Base-by-base conservation (phyloP, 1,139 yeast genomes). In the Yarrowia galli region DNA sequence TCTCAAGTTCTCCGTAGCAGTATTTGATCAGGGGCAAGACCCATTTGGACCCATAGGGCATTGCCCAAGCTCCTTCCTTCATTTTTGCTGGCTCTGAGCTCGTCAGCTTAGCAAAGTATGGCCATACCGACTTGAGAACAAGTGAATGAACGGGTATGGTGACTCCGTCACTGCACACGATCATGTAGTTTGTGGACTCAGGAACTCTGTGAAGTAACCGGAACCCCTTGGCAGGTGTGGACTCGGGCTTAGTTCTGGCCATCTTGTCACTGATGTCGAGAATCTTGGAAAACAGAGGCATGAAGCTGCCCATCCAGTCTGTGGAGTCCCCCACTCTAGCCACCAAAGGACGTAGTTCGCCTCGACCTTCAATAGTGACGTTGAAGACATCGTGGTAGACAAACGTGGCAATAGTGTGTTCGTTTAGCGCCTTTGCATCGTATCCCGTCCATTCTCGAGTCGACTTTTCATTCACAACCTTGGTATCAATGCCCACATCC, bases 81-180 rank as follows among this genome's bases (percentile, higher is more conserved):
- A 54, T 54, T 40, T 54, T 54, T 18, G 61, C 61, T 1, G 61
- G 20, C 18, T 54, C 61, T 8, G 61, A 25, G 23, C 61, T 54
- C 23, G 61, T 54, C 46, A 54, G 36, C 23, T 54, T 25, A 5
- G 61, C 61, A 40, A 54, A 54, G 16, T 54, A 54, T 1, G 61
- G 61, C 61, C 61, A 54, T 5, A 54, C 61, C 1, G 61, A 54
- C 36, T 54, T 54, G n/a, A 54, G 61, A n/a, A 54, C 61, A 7
- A 54, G 35, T 4, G 61, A 54, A 13, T 54, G 61, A 5, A 54
- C 61, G 13, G 61, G 48, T 9, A 54, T 54, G 7, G 61, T 40
- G 6, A 40, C 61, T 18, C 61, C 61, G 18, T 54, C 61, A 40
- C 61, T 54, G 61, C 61, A 54, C 61, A 54, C 61, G 12, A 54